A percentile compares a stretch with the other conserved stretches of the same genome.
Conservation (phyloP, 2,329 filamentous ascomycete genomes). For the Verticillium dahliae region DNA sequence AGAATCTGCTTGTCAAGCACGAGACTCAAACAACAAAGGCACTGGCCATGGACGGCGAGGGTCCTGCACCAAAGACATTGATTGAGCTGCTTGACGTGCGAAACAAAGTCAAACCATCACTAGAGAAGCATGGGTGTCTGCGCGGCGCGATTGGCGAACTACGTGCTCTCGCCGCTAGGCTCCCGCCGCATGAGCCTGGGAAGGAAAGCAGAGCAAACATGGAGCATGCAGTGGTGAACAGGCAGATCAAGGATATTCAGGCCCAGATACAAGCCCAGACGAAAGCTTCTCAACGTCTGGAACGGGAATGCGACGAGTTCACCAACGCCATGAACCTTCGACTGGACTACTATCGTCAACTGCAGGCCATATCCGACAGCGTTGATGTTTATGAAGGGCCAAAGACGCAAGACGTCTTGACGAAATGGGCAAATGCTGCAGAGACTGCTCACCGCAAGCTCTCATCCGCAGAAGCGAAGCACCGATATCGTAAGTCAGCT, state of each 20-base stretch:
- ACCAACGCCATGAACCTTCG: constrained; percentile 75
- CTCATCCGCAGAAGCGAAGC: constrained; percentile 60
- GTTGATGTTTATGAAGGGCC: constrained; percentile 68
- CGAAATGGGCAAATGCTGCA: constrained; percentile 37
- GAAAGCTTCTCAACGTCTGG: constrained; percentile 41
- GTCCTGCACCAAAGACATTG: constrained; percentile 62
- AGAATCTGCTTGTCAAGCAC: constrained; percentile 67
- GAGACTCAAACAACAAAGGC: constrained; percentile 60
- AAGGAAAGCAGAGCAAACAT: constrained; percentile 22
- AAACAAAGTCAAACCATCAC: constrained; percentile 37
- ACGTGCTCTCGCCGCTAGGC: constrained; percentile 58
- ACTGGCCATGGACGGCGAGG: constrained; percentile 55
- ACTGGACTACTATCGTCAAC: constrained; percentile 82
- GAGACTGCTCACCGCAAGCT: constrained; percentile 50
- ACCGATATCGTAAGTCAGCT: constrained; percentile 56
- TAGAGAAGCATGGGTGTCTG: constrained; percentile 52
- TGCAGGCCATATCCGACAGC: constrained; percentile 86
- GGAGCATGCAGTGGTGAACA: constrained; percentile 60
- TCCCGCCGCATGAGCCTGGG: constrained; percentile 42
- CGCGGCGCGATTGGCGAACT: constrained; percentile 65
- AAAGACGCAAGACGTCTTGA: constrained; percentile 43
- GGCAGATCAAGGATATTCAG: constrained; percentile 56
- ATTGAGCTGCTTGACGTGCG: constrained; percentile 45
- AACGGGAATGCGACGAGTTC: constrained; percentile 71
- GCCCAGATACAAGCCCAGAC: constrained; percentile 42